Conservation (phyloP, 768 basidiomycete species). For the Pleurotus sapidus region DNA sequence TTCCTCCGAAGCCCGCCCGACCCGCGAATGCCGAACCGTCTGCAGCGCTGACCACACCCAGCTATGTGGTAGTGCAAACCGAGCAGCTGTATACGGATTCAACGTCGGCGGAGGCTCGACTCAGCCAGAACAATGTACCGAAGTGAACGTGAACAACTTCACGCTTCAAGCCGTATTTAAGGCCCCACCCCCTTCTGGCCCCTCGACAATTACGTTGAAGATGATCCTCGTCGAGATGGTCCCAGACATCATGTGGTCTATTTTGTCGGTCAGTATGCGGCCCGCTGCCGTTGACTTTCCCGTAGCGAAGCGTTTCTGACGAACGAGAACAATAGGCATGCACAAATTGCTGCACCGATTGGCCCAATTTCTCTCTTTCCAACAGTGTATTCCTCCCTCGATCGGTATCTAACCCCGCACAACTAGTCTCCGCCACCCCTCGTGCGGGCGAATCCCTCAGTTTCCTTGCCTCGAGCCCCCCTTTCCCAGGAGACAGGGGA, state of each 20-base stretch:
- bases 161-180: constrained; percentile 32
- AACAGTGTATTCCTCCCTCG: constrained; percentile 40
- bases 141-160: constrained; percentile 31
- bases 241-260: constrained; percentile 34
- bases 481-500: constrained; percentile 38
- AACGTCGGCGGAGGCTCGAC: constrained; percentile 20
- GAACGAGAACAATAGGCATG: constrained; percentile 29
- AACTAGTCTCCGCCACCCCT: constrained; percentile 36
- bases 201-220: constrained; percentile 26
- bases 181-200: constrained; percentile 27
- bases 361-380: constrained; percentile 34
- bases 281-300: too few relatives aligned
- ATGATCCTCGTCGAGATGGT: constrained; percentile 37
- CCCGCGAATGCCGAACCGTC: constrained; percentile 38
- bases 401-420: constrained; percentile 31
- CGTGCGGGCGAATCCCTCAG: constrained; percentile 39
- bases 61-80: constrained; percentile 38
- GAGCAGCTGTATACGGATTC: constrained; percentile 34
- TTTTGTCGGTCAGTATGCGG: constrained; percentile 32
- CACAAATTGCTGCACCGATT: constrained; percentile 39
- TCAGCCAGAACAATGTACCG: constrained; percentile 25
- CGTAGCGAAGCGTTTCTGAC: too few relatives aligned
- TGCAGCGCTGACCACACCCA: constrained; percentile 33
- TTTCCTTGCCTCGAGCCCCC: constrained; percentile 42
- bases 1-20: constrained; percentile 33